Evolutionary conservation across 2,329 filamentous ascomycete genomes (phyloP).

Genomic region (Aspergillus fructus): DNA sequence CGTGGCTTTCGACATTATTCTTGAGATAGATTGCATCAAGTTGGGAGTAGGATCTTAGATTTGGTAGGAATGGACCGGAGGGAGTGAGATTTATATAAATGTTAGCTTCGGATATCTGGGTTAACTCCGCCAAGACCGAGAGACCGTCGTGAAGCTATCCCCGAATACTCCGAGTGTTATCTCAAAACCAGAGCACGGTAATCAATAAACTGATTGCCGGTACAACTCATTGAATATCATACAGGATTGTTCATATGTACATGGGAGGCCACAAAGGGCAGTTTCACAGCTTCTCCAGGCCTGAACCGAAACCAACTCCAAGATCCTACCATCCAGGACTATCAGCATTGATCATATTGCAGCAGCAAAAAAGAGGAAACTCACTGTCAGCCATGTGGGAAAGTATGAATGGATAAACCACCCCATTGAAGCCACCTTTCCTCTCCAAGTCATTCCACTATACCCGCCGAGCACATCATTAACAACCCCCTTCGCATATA

Average conservation of each 20-base stretch:
- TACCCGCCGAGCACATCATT: slow-evolving; percentile 23
- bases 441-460: slow-evolving; percentile 21
- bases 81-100: too few species aligned
- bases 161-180: too few species aligned
- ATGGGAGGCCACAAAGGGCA: too few species aligned
- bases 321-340: neutral
- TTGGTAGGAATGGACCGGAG: neutral
- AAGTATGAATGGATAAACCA: slow-evolving; percentile 10
- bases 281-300: neutral
- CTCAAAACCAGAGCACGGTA: too few species aligned
- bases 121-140: too few species aligned
- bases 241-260: neutral
- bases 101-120: too few species aligned
- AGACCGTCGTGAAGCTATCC: too few species aligned
- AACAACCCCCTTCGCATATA: slow-evolving; percentile 22
- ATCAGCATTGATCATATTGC: neutral
- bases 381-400: slow-evolving; percentile 18
- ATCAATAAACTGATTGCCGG: too few species aligned
- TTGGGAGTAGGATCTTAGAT: neutral
- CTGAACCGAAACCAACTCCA: neutral
- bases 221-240: neutral
- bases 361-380: neutral
- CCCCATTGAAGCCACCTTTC: slow-evolving; percentile 14
- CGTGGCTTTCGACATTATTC: neutral
- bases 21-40: neutral